Percentiles rank a stretch among this genome's conserved stretches.
phyloP scores from a whole-genome alignment of 345 rosid species.

The Eucalyptus erythrocorys region DNA sequence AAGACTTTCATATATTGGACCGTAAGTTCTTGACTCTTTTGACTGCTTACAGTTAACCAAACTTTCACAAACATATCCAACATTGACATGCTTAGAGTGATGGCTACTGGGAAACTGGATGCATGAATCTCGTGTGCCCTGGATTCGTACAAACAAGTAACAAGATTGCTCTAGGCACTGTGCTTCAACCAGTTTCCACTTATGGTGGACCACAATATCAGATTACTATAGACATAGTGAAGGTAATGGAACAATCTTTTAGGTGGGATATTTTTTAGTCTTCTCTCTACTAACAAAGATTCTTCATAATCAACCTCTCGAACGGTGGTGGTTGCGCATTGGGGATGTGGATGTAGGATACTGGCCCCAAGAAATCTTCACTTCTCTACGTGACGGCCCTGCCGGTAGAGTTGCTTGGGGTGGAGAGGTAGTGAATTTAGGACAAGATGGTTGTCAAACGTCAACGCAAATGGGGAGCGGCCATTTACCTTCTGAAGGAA shows the following conservation, averaged over 20 bases:
- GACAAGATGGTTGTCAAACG: neutral
- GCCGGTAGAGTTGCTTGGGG: neutral
- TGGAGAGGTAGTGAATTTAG: neutral
- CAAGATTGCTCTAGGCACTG: neutral
- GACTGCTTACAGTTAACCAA: neutral
- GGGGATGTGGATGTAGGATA: neutral
- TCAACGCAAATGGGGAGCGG: neutral
- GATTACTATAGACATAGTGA: neutral
- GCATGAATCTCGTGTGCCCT: constrained; percentile 16
- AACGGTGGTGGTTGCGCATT: neutral
- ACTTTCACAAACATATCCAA: neutral
- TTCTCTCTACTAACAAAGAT: neutral
- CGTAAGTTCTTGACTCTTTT: neutral
- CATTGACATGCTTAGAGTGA: neutral
- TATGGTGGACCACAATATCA: neutral
- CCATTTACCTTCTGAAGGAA: too few relatives aligned
- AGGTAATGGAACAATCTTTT: neutral
- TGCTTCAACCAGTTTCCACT: neutral
- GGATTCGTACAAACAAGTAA: constrained; percentile 13
- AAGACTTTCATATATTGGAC: constrained; percentile 18
- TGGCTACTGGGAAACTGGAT: neutral
- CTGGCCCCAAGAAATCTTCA: neutral
- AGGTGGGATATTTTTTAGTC: neutral
- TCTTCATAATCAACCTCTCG: neutral
- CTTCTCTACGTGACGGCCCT: neutral